Evolutionary conservation across 1,284 basidiomycete genomes (phyloP), one percentile per base, ranked within the genome.

Genomic region (Trichosporon faecale): DNA sequence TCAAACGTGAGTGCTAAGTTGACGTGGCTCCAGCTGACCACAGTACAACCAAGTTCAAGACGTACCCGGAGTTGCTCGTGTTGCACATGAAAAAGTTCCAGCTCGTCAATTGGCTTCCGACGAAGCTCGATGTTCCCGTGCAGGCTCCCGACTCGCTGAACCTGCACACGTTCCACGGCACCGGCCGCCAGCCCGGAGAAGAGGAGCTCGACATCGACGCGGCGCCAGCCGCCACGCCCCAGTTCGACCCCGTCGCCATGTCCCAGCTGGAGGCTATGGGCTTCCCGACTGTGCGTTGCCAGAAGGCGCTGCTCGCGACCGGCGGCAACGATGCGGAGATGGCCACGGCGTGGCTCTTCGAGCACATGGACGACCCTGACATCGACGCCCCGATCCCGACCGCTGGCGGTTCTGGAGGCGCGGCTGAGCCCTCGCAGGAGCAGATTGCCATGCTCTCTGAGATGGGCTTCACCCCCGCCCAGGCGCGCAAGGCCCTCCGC

Each of bases 331-430:
- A 91, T 75, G 85, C 91, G 0, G 93, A 96, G 77, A 87, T 86
- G 0, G 95, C 96, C 0, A 97, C 95, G 93, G 91, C 93, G 74
- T 99, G 96, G 96, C 83, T 99, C 52, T 97, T 99, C 79, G 87
- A 85, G 67, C 96, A 98, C 82, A 94, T 96, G 92, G 95, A 98
- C 8, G 96, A 98, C 82, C 86, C 91, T 9, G 94, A 95, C 78
- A 94, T 98, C 78, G 95, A 98, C 78, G 87, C 86, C 0, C 95
- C 94, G 0, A 88, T 96, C n/a, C 27, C 79, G 1, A 63, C 81
- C 9, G 75, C 78, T 2, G 76, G 77, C 0, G 74, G 76, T 8
- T 73, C 77, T 2, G 73, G 76, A 9, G 76, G 80, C 3, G 85
- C 75, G 0, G 27, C 69, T 21, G 91, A 91, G 73, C 90, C 91